Conservation (phyloP, 495 filamentous ascomycete genomes). For the Podospora pseudocomata region DNA sequence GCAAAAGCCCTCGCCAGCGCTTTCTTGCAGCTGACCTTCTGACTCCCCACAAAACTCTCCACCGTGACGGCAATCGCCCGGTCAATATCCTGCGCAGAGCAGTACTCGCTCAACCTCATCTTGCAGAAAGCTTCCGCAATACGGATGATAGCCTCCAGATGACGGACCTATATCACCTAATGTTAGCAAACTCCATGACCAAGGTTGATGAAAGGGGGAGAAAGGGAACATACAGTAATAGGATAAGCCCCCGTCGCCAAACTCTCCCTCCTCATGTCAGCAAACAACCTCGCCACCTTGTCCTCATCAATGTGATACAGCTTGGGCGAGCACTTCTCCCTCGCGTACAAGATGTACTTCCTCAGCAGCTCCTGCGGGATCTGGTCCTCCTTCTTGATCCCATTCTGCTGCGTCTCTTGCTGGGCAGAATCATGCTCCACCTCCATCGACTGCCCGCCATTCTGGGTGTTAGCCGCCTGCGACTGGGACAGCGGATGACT, state of each 20-base stretch:
- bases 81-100: conserved; percentile 84
- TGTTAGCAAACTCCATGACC: conserved; percentile 19
- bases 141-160: conserved; percentile 95
- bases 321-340: conserved; percentile 86
- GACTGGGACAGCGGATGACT: conserved; percentile 72
- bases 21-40: conserved; percentile 98
- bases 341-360: conserved; percentile 96
- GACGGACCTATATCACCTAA: conserved; percentile 69
- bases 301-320: conserved; percentile 98
- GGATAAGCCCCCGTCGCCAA: conserved; percentile 94
- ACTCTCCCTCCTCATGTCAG: conserved; percentile 91
- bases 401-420: conserved; percentile 36
- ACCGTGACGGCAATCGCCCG: conserved; percentile 96
- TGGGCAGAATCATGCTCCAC: conserved; percentile 48
- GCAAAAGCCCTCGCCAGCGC: conserved; percentile 93
- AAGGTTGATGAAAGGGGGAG: background rate
- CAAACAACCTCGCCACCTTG: conserved; percentile 90
- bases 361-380: conserved; percentile 88
- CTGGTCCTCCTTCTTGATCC: conserved; percentile 61
- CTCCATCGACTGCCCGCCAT: conserved; percentile 58
- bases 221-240: conserved; percentile 71
- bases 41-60: conserved; percentile 90
- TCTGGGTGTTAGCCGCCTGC: conserved; percentile 34
- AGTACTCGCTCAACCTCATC: conserved; percentile 94
- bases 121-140: conserved; percentile 90